Base-by-base conservation (phyloP, 2,329 filamentous ascomycete genomes). In the Chaetomiaceae sp. region DNA sequence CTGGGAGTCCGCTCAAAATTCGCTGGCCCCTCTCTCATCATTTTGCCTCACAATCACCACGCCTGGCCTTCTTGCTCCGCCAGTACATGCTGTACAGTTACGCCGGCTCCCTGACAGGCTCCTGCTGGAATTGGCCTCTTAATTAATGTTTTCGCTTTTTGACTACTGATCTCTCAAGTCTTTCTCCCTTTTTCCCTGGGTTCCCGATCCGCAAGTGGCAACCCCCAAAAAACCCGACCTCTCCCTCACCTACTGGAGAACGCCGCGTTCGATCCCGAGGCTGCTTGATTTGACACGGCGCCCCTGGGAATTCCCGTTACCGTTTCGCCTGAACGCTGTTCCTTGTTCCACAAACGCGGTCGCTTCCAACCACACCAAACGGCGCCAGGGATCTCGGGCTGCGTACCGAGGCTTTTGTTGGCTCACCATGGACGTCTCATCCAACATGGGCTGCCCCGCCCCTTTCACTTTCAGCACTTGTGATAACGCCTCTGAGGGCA, bases 401-500 rank as follows among this genome's bases (percentile, higher is more conserved):
- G 20, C 4, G 13, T n/a, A 27, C 7, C 13, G 29, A 30, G 2
- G 21, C 25, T 18, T 25, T 43, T 34, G 14, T 20, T 10, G 5
- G 13, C 25, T 23, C 53, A 44, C 41, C 48, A 61, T 61, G 59
- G 56, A 62, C 48, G 53, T 54, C 16, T 53, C 55, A 25, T 45
- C 57, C 47, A 61, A 58, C 47, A 56, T 64, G 57, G 57, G 58
- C 23, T 63, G 60, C 44, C 48, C 55, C 20, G 34, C 55, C 38
- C 53, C 58, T 1, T 63, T 62, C 33, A 49, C 58, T 10, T 62
- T 61, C 55, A 42, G 40, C 47, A 41, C 58, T 29, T 59, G 54
- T 44, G 65, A 69, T 57, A 70, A 72, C 40, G 60, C 62, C 23
- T 20, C 64, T 4, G 65, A 68, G 11, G 71, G 70, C 16, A 64